phyloP scores from a whole-genome alignment of 225 moss, liverwort and hornwort species.

The Takakia lepidozioides region DNA sequence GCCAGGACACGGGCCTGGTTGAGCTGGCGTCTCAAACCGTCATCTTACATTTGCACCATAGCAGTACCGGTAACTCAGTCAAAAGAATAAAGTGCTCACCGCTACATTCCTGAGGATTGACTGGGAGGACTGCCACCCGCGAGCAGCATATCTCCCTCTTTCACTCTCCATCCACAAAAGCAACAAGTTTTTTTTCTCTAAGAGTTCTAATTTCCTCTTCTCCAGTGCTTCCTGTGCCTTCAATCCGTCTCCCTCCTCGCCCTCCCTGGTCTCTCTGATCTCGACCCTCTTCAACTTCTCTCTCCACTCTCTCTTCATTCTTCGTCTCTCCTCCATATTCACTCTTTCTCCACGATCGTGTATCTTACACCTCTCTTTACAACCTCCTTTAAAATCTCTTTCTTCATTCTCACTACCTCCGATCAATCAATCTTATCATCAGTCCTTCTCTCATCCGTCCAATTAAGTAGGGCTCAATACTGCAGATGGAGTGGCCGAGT shows the following conservation, averaged over 20 bases:
- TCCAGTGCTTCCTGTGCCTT: slow-evolving; percentile 20
- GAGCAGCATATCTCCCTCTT: too few species aligned
- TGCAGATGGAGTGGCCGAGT: too few species aligned
- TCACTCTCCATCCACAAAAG: slow-evolving; percentile 19
- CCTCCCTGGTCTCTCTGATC: slow-evolving; percentile 4
- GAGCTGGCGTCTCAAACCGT: not conserved
- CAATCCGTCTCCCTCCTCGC: not conserved
- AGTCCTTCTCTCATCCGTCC: not conserved
- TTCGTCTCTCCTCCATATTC: slow-evolving; percentile 15
- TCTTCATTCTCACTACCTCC: slow-evolving; percentile 13
- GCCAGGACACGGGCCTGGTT: too few species aligned
- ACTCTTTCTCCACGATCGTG: too few species aligned
- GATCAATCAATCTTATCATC: slow-evolving; percentile 18
- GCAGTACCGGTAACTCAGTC: too few species aligned
- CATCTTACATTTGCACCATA: too few species aligned
- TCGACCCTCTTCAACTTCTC: slow-evolving; percentile 10
- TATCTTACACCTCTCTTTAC: too few species aligned
- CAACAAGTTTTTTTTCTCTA: slow-evolving; percentile 19
- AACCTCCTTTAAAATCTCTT: too few species aligned
- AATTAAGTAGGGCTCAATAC: not conserved
- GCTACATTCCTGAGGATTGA: too few species aligned
- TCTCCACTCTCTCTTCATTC: too few species aligned
- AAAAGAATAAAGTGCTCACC: not conserved
- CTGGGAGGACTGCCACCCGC: too few species aligned
- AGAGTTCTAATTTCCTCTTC: slow-evolving; percentile 8